phyloP scores from a whole-genome alignment of 257 asterid species.

The Apocynum venetum region DNA sequence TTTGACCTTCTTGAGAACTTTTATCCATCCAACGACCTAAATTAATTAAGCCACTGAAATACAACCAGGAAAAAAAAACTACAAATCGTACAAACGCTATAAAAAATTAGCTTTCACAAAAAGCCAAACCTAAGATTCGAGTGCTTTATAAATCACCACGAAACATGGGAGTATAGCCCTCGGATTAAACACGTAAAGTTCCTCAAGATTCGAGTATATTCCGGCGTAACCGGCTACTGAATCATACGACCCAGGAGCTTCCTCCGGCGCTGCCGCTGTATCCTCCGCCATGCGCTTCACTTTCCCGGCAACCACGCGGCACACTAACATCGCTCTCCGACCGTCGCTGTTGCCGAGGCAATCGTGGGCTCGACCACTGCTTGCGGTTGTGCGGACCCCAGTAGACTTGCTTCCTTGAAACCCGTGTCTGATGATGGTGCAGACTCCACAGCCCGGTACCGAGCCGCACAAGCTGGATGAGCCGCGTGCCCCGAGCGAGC shows the following conservation, averaged over 20 bases:
- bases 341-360: conserved; percentile 28
- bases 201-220: conserved; percentile 43
- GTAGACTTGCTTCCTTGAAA: conserved; percentile 44
- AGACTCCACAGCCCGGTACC: conserved; percentile 72
- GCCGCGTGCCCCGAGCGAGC: conserved; percentile 79
- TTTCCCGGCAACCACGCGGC: conserved; percentile 89
- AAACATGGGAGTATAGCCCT: conserved; percentile 57
- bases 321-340: conserved; percentile 79
- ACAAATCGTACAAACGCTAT: not conserved
- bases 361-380: conserved; percentile 91
- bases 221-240: conserved; percentile 40
- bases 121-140: conserved; percentile 26
- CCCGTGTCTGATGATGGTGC: conserved; percentile 78
- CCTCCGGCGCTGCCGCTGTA: conserved; percentile 24
- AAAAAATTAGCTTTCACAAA: not conserved
- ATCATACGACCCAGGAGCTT: conserved; percentile 21
- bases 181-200: conserved; percentile 45
- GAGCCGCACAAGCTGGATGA: conserved; percentile 73
- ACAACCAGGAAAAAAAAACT: conserved; percentile 5
- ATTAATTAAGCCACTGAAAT: conserved; percentile 14
- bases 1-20: not conserved
- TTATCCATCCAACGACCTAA: not conserved
- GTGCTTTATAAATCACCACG: conserved; percentile 46
- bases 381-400: conserved; percentile 78
- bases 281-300: conserved; percentile 49